Conservation (phyloP, 805 yeast species). For the Candida tibetensis region DNA sequence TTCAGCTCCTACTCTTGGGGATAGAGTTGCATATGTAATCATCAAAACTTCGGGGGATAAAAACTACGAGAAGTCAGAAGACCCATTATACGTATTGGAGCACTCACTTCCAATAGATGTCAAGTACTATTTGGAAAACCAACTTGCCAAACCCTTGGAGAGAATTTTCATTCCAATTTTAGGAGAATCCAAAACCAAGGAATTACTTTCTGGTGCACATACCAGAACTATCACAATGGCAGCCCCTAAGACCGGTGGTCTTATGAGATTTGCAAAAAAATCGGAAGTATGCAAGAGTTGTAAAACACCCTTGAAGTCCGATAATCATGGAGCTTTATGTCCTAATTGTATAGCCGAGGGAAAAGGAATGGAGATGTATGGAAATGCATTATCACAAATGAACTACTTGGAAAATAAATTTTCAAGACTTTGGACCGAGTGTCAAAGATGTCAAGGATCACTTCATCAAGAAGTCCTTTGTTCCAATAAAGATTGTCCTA, state of each 20-base stretch:
- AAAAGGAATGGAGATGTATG: conserved; percentile 63
- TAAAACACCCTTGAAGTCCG: conserved; percentile 66
- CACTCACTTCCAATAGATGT: conserved; percentile 92
- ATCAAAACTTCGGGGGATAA: conserved; percentile 74
- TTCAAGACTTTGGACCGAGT: conserved; percentile 93
- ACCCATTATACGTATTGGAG: conserved; percentile 89
- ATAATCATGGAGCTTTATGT: conserved; percentile 73
- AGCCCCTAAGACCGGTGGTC: conserved; percentile 79
- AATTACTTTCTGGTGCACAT: conserved; percentile 78
- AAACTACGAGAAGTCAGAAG: conserved; percentile 94
- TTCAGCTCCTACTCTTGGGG: conserved; percentile 95
- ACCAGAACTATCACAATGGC: conserved; percentile 72
- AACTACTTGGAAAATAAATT: conserved; percentile 78
- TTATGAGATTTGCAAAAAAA: conserved; percentile 88
- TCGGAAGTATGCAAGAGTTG: conserved; percentile 88
- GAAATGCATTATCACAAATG: conserved; percentile 76
- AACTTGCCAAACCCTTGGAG: conserved; percentile 84
- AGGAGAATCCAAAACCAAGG: conserved; percentile 80
- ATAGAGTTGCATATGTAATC: conserved; percentile 96
- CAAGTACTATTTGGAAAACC: conserved; percentile 89
- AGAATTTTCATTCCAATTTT: conserved; percentile 94
- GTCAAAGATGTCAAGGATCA: conserved; percentile 96
- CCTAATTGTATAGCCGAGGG: conserved; percentile 70
- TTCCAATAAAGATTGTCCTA: conserved; percentile 94
- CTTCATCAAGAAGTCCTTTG: conserved; percentile 94